Conservation (phyloP, 495 filamentous ascomycete species). For the Hypoxylon subgilvum region DNA sequence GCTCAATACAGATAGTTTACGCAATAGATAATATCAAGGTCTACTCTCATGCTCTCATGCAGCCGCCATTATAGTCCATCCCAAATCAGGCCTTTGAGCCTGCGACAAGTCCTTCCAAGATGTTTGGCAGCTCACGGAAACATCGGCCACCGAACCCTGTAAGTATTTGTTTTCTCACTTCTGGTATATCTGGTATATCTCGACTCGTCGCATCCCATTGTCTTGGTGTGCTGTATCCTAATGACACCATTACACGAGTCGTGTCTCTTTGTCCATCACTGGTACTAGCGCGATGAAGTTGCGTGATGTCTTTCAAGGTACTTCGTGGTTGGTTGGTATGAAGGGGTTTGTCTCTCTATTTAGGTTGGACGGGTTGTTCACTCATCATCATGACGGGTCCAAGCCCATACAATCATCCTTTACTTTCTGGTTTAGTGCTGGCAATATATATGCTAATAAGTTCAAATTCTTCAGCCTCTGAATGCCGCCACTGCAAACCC, state of each 20-base stretch:
- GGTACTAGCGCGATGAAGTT: too few species aligned
- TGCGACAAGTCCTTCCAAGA: slow-evolving; percentile 36
- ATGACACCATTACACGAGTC: slow-evolving; percentile 27
- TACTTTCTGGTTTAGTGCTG: slow-evolving; percentile 1
- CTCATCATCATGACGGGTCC: slow-evolving; percentile 32
- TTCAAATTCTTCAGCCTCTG: slow-evolving; percentile 54
- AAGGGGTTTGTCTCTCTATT: slow-evolving; percentile 15
- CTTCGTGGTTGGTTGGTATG: slow-evolving; percentile 23
- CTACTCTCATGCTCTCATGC: slow-evolving; percentile 34
- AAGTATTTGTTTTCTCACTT: slow-evolving; percentile 50
- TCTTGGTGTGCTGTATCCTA: slow-evolving; percentile 13
- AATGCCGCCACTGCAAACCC: slow-evolving; percentile 67
- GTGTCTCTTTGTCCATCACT: slow-evolving; percentile 24
- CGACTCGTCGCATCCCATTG: slow-evolving; percentile 31
- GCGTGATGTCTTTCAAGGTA: slow-evolving; percentile 27
- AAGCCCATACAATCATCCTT: slow-evolving; percentile 18
- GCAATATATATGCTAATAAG: slow-evolving; percentile 21
- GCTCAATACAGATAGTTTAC: not conserved
- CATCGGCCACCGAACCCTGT: slow-evolving; percentile 53
- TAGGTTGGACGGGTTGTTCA: slow-evolving; percentile 20
- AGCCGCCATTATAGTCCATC: slow-evolving; percentile 32
- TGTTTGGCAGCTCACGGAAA: slow-evolving; percentile 54
- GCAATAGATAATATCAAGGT: slow-evolving; percentile 16
- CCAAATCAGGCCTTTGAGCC: slow-evolving; percentile 31
- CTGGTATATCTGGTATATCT: slow-evolving; percentile 19